Percentiles rank a stretch among this genome's conserved stretches.
Conservation (phyloP, 2,329 filamentous ascomycete species). For the Nothopassalora personata region DNA sequence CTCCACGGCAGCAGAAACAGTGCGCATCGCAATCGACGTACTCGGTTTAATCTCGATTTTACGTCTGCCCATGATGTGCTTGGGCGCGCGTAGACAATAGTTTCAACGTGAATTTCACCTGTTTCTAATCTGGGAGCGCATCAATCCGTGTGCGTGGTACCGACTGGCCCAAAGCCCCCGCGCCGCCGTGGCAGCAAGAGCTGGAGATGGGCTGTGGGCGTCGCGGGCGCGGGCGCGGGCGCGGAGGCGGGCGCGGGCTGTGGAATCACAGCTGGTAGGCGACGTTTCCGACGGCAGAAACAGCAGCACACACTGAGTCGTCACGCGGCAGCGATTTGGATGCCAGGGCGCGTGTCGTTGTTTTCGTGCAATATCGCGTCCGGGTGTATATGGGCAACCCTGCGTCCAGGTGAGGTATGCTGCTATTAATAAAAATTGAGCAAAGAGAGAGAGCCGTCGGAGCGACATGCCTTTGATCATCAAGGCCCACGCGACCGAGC, state of each 20-base stretch:
- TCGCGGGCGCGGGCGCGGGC: neutral
- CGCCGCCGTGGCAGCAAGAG: neutral
- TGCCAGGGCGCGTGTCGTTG: neutral
- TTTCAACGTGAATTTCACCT: neutral
- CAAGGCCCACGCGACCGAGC: neutral
- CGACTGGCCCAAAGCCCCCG: neutral
- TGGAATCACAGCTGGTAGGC: neutral
- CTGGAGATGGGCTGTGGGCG: neutral
- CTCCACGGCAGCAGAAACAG: neutral
- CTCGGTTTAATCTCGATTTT: slow-evolving; percentile 96
- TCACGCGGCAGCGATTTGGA: no score
- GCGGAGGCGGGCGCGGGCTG: neutral
- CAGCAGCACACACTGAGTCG: no score
- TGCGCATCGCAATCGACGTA: slow-evolving; percentile 11
- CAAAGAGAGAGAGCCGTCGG: neutral
- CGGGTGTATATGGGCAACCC: neutral
- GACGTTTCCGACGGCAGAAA: neutral
- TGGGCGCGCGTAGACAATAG: neutral
- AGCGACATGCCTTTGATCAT: neutral
- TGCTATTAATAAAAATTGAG: neutral
- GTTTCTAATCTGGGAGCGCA: neutral
- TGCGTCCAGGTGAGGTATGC: neutral
- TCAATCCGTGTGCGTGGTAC: neutral
- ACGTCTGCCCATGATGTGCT: slow-evolving; percentile 74
- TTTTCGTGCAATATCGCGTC: neutral